These are phyloP conservation scores for Hypoxylon sp. DNA, from an alignment of 2,329 filamentous ascomycete genomes.

Conservation along the genomic window DNA sequence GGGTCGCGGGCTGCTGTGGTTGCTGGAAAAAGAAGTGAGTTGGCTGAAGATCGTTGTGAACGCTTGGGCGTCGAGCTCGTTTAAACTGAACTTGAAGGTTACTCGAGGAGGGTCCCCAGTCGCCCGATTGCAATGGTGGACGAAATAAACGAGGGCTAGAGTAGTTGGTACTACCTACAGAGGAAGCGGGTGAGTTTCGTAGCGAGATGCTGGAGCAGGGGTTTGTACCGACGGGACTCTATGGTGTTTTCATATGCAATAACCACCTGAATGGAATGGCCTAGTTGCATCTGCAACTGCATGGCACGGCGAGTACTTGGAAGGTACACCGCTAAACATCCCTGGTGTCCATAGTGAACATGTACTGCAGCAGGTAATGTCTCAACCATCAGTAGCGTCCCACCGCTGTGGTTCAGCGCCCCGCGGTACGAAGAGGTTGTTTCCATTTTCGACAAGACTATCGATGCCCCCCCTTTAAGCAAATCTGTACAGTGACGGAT, in stretches of 20 bases:
- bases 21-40: conserved; percentile 7
- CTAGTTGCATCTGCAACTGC: conserved; percentile 41
- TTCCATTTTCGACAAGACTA: conserved; percentile 27
- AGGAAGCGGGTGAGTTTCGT: conserved; percentile 19
- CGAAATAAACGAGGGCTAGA: conserved; percentile 23
- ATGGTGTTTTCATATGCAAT: conserved; percentile 35
- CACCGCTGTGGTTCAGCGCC: conserved; percentile 34
- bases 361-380: conserved; percentile 28
- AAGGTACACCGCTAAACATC: conserved; percentile 28
- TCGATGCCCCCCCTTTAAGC: conserved; percentile 7
- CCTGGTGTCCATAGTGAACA: conserved; percentile 18
- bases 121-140: conserved; percentile 20
- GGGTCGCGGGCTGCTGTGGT: conserved; percentile 6
- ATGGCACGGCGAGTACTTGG: conserved; percentile 28
- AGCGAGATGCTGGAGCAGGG: conserved; percentile 26
- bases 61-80: conserved; percentile 12
- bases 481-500: conserved; percentile 19
- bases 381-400: conserved; percentile 27
- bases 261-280: conserved; percentile 21
- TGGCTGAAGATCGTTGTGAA: conserved; percentile 12
- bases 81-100: conserved; percentile 19
- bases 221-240: conserved; percentile 22
- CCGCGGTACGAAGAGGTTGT: conserved; percentile 30
- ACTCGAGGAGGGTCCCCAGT: conserved; percentile 27
- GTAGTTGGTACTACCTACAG: conserved; percentile 29